Percentiles rank a stretch among this genome's conserved stretches.
These are phyloP conservation scores for Colletotrichum tanaceti DNA, from an alignment of 2,329 filamentous ascomycete species.

Conservation along the genomic window DNA sequence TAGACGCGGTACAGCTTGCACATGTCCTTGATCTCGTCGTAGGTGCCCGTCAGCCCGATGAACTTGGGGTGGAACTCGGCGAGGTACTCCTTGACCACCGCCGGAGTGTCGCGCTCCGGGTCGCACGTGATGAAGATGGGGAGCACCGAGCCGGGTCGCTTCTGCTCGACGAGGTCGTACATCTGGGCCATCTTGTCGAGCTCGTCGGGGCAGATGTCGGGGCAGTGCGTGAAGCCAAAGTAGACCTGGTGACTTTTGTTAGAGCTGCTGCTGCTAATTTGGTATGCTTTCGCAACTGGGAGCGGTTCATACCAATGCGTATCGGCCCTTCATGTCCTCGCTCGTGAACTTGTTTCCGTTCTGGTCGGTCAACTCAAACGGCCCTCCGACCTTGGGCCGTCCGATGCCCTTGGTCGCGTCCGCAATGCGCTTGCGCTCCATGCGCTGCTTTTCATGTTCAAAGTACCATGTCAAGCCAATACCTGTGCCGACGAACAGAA, in stretches of 20 bases:
- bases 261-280: background rate
- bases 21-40: conserved; percentile 91
- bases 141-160: conserved; percentile 66
- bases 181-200: conserved; percentile 99
- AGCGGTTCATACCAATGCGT: conserved; percentile 72
- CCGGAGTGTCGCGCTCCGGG: conserved; percentile 87
- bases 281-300: background rate
- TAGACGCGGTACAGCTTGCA: conserved; percentile 98
- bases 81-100: conserved; percentile 86
- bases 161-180: conserved; percentile 77
- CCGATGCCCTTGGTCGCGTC: conserved; percentile 95
- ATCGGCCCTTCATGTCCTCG: conserved; percentile 86
- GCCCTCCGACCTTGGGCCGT: conserved; percentile 90
- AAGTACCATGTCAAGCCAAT: conserved; percentile 88
- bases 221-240: conserved; percentile 98
- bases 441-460: conserved; percentile 88
- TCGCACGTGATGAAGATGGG: conserved; percentile 97
- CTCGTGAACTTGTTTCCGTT: conserved; percentile 82
- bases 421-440: conserved; percentile 88
- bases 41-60: conserved; percentile 90
- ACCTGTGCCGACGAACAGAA: conserved; percentile 85
- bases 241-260: conserved; percentile 75
- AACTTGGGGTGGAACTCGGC: conserved; percentile 90
- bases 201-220: conserved; percentile 98
- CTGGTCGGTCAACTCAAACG: conserved; percentile 85